Evolutionary conservation across 2,329 filamentous ascomycete species (phyloP).

Genomic region (Colletotrichum sp.): DNA sequence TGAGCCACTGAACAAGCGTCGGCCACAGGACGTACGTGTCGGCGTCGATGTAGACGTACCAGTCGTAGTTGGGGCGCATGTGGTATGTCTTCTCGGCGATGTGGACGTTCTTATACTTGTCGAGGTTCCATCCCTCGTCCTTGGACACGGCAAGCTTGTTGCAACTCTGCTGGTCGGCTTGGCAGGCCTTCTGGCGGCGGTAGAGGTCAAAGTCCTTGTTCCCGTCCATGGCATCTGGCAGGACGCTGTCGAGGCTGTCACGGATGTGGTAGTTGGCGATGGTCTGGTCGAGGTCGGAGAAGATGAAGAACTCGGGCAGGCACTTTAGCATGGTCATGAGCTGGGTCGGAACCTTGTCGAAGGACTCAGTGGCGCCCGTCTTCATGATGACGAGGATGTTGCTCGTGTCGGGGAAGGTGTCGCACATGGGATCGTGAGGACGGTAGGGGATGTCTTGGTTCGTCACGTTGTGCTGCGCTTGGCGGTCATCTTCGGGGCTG

Average conservation of each 20-base stretch:
- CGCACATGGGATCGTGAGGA: conserved; percentile 34
- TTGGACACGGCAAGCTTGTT: conserved; percentile 34
- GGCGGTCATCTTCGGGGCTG: neutral
- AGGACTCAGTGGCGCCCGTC: conserved; percentile 60
- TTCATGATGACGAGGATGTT: conserved; percentile 58
- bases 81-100: conserved; percentile 59
- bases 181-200: conserved; percentile 47
- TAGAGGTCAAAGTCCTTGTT: conserved; percentile 58
- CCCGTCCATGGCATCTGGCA: conserved; percentile 43
- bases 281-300: conserved; percentile 58
- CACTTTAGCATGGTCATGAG: conserved; percentile 57
- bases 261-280: conserved; percentile 48
- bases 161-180: conserved; percentile 48
- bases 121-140: conserved; percentile 54
- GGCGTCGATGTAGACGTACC: conserved; percentile 65
- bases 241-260: conserved; percentile 51
- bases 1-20: conserved; percentile 54
- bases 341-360: conserved; percentile 56
- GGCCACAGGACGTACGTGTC: conserved; percentile 62
- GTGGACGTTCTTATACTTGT: conserved; percentile 68
- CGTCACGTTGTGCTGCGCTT: conserved; percentile 3
- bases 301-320: conserved; percentile 57
- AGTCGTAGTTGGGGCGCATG: conserved; percentile 55
- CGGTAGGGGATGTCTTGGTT: conserved; percentile 20
- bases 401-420: conserved; percentile 46